Conservation (phyloP, 495 filamentous ascomycete species). For the Xylaria telfairii region DNA sequence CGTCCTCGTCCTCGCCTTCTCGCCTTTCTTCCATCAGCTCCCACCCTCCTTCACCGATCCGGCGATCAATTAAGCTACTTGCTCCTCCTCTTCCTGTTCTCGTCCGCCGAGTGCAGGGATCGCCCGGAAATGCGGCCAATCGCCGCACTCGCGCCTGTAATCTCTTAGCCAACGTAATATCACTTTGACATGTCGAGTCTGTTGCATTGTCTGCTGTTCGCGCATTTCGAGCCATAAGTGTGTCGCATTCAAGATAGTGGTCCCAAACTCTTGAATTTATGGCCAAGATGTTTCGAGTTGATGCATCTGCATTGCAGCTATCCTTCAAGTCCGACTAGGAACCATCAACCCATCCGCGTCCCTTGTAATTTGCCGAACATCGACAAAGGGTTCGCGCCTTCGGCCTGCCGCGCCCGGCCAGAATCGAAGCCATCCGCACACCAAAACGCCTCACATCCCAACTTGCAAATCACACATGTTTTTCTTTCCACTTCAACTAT, state of each 20-base stretch:
- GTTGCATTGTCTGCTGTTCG: constrained; percentile 33
- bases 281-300: constrained; percentile 21
- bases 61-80: constrained; percentile 38
- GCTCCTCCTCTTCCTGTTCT: constrained; percentile 27
- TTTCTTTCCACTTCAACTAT: neutral
- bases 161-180: neutral
- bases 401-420: constrained; percentile 19
- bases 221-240: constrained; percentile 32
- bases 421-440: constrained; percentile 53
- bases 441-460: neutral
- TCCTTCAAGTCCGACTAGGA: constrained; percentile 19
- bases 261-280: constrained; percentile 42
- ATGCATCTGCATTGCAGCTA: constrained; percentile 35
- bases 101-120: constrained; percentile 16
- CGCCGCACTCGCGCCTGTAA: neutral
- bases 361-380: neutral
- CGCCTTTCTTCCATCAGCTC: constrained; percentile 45
- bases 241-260: constrained; percentile 44
- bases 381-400: neutral
- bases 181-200: neutral
- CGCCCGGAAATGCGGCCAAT: neutral
- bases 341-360: neutral
- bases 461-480: neutral
- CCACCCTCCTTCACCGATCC: constrained; percentile 32
- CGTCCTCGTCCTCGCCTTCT: constrained; percentile 36